phyloP scores from a whole-genome alignment of 164 flowering plant species.

The Warburgia ugandensis region DNA sequence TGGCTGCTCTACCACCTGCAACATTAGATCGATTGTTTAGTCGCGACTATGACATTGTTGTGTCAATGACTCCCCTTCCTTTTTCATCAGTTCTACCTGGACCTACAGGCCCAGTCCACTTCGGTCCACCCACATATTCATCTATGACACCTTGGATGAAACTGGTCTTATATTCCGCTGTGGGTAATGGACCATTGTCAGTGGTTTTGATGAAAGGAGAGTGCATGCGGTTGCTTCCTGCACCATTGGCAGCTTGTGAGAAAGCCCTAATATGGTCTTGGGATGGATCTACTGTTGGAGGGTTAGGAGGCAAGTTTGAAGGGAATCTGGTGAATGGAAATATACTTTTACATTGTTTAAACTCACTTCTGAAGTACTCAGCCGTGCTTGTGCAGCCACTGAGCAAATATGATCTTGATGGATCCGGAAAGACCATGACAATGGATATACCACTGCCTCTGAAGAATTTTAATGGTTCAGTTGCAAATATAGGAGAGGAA shows the following conservation, averaged over 20 bases:
- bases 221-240: slow-evolving; percentile 85
- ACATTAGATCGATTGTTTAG: slow-evolving; percentile 77
- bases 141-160: slow-evolving; percentile 99
- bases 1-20: slow-evolving; percentile 77
- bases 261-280: slow-evolving; percentile 97
- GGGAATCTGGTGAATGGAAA: slow-evolving; percentile 87
- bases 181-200: slow-evolving; percentile 75
- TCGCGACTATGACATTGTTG: slow-evolving; percentile 88
- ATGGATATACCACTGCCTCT: slow-evolving; percentile 86
- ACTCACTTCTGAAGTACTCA: slow-evolving; percentile 82
- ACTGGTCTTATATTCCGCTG: slow-evolving; percentile 67
- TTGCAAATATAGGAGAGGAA: slow-evolving; percentile 61
- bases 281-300: slow-evolving; percentile 92
- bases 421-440: slow-evolving; percentile 50
- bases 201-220: slow-evolving; percentile 98
- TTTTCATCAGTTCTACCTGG: slow-evolving; percentile 88
- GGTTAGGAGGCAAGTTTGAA: slow-evolving; percentile 88
- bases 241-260: slow-evolving; percentile 89
- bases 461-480: slow-evolving; percentile 78
- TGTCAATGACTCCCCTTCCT: slow-evolving; percentile 96
- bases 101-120: slow-evolving; percentile 81
- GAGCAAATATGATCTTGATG: slow-evolving; percentile 74
- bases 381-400: slow-evolving; percentile 93
- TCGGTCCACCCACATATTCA: slow-evolving; percentile 91
- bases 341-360: slow-evolving; percentile 82